These are phyloP conservation scores for Cladobotryum protrusum DNA, from an alignment of 2,329 filamentous ascomycete species.

Conservation along the genomic window DNA sequence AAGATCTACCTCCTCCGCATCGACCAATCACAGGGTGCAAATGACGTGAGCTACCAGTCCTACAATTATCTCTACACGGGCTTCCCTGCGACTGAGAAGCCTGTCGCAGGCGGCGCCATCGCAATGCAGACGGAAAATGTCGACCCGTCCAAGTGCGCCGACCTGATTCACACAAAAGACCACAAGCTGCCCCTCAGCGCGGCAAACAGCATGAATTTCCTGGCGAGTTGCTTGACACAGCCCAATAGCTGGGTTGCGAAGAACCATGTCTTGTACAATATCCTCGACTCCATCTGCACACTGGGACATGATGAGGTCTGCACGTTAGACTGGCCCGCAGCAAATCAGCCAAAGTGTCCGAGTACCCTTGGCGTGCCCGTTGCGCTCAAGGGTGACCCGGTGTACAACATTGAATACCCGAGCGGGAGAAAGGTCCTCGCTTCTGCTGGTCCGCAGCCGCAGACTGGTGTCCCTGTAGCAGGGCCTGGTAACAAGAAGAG, in stretches of 20 bases:
- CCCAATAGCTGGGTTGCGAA: constrained; percentile 40
- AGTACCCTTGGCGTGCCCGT: constrained; percentile 35
- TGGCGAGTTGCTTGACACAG: constrained; percentile 38
- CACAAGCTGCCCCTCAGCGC: constrained; percentile 38
- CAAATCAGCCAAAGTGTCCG: constrained; percentile 40
- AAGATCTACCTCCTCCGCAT: constrained; percentile 53
- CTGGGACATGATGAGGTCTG: constrained; percentile 42
- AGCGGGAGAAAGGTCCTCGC: constrained; percentile 37
- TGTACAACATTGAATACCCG: constrained; percentile 43
- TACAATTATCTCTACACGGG: constrained; percentile 55
- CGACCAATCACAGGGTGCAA: constrained; percentile 50
- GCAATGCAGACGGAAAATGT: constrained; percentile 42
- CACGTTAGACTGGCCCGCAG: constrained; percentile 34
- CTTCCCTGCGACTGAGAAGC: constrained; percentile 38
- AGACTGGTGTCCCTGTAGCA: background rate
- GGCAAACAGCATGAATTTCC: constrained; percentile 47
- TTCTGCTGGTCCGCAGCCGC: background rate
- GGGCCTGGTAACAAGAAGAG: background rate
- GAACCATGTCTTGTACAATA: constrained; percentile 46
- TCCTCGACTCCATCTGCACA: constrained; percentile 42
- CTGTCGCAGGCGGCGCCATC: constrained; percentile 41
- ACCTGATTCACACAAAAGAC: constrained; percentile 40
- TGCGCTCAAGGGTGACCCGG: constrained; percentile 31
- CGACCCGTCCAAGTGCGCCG: constrained; percentile 38
- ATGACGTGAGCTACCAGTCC: constrained; percentile 56